These are phyloP conservation scores for Fragosphaeria purpurea DNA, from an alignment of 2,329 filamentous ascomycete species.

Conservation along the genomic window DNA sequence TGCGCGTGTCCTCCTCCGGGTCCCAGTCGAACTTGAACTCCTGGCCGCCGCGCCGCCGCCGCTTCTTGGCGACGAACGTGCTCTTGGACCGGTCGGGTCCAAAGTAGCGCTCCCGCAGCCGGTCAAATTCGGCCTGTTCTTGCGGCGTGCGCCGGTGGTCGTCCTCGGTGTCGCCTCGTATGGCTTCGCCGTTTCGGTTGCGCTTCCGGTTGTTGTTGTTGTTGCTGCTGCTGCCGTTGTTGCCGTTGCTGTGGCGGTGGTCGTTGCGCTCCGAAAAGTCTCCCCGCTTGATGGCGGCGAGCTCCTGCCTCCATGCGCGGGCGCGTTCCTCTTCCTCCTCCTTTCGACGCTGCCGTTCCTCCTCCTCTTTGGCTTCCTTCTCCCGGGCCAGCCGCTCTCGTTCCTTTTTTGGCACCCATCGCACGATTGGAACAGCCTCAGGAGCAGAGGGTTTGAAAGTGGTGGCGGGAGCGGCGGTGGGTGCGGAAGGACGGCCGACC, in stretches of 20 bases:
- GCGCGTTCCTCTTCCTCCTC: slow-evolving; percentile 12
- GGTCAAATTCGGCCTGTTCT: slow-evolving; percentile 60
- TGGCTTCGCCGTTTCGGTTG: not conserved
- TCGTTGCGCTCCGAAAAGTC: slow-evolving; percentile 16
- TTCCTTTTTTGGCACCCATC: slow-evolving; percentile 38
- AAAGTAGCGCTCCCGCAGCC: slow-evolving; percentile 78
- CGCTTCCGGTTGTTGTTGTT: slow-evolving; percentile 17
- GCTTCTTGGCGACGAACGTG: slow-evolving; percentile 92
- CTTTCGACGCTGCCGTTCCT: slow-evolving; percentile 24
- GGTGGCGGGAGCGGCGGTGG: not conserved
- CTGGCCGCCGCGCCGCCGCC: slow-evolving; percentile 80
- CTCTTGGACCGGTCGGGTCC: slow-evolving; percentile 74
- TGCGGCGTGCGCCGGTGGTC: slow-evolving; percentile 24
- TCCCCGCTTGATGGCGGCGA: slow-evolving; percentile 12
- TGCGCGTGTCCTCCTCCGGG: slow-evolving; percentile 79
- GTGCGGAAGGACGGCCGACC: not conserved
- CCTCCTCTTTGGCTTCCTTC: slow-evolving; percentile 62
- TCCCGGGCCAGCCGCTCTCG: slow-evolving; percentile 72
- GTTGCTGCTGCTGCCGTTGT: slow-evolving; percentile 8
- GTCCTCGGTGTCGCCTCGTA: not conserved
- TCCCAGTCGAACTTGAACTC: slow-evolving; percentile 99
- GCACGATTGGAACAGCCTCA: not conserved
- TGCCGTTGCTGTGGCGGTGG: slow-evolving; percentile 15
- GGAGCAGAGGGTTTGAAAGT: not conserved
- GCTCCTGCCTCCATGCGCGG: slow-evolving; percentile 15